Base-by-base conservation (phyloP, 2,329 filamentous ascomycete species). In the Aspergillus sp. region DNA sequence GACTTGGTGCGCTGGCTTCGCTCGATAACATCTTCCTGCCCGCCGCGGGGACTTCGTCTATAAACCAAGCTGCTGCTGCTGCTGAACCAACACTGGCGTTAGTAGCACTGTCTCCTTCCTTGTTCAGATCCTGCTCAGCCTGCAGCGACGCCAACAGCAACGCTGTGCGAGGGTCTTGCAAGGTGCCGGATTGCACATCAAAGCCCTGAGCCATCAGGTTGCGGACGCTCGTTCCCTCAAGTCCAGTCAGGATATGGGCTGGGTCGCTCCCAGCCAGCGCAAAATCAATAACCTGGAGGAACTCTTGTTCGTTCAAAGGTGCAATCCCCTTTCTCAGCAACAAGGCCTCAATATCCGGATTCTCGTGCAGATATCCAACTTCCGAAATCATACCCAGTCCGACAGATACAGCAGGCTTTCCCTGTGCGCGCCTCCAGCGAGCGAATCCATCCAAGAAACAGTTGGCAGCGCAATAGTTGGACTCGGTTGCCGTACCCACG, bases 351-450 rank as follows among this genome's bases (percentile, higher is more conserved):
- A 60, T 57, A 34, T 64, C 52, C 11, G 59, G 62, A 25, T 61
- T 54, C 17, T 64, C 62, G 28, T 58, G 59, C 7, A 64, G 52
- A 22, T 61, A 64, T 1, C 77, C 78, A 4, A 79, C 76, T 8
- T 76, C 78, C 0, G 71, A 71, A 28, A 82, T 72, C 68, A 79
- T 70, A 1, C 72, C 73, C 2, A 78, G 66, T 19, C 70, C 71
- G 4, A 80, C 45, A 0, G 75, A 70, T 0, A 69, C 64, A 3
- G 71, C 72, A 3, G 73, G 66, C 1, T 73, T 67, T 1, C 74
- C 75, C 2, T 68, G 67, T 2, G 55, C 68, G 34, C 73, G 72
- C 2, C 60, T 66, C 19, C 66, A 54, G 0, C 70, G 69, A 0
- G 74, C 74, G 22, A 80, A 74, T 1, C 63, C 58, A 60, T 79